Evolutionary conservation across 768 basidiomycete genomes (phyloP), one percentile per base, ranked within the genome.

Genomic region (Lactarius hengduanensis): DNA sequence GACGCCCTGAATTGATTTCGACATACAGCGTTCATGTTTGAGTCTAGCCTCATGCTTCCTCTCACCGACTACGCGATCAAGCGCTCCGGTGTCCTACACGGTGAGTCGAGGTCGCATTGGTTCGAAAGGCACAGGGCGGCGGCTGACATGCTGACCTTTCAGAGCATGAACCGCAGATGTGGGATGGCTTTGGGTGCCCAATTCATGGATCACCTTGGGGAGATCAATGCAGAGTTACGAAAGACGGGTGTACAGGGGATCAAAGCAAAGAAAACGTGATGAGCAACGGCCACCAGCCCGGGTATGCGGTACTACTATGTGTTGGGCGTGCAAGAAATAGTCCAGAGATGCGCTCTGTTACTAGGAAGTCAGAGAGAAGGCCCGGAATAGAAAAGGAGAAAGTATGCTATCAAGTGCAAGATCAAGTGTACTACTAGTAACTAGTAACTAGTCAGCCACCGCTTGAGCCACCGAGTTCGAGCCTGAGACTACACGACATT

Each of bases 21-120:
- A 15, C 53, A 7, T 22, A 15, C 57, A 84, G 85, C 81, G 20
- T 84, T 87, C 74, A 87, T 87, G 86, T 84, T 88, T 66, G 86
- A 87, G 72, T 81, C 84, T 3, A 82, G 82, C 69, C 82, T 86
- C 79, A 82, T 83, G 77, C 80, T 87, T 70, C 86, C 84, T 0
- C 78, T 88, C 47, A 86, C 86, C 7, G 88, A 88, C 68, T 89
- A 78, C 67, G 87, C 86, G 1, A 83, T 86, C 78, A 81, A 85
- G 57, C 75, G 82, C 38, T 81, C 82, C 22, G 85, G 84, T 18
- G 86, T 84, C 64, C 77, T 86, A 13, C 85, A 88, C 67, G 81
- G 50, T 53, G 26, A 26, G 50, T 53, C 15, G 50, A 53, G 50
- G 13, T 53, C 15, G 47, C 47, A 22, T 26, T 22, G 11, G 50